Base-by-base conservation (phyloP, 805 yeast species). In the Candida nemodendra region DNA sequence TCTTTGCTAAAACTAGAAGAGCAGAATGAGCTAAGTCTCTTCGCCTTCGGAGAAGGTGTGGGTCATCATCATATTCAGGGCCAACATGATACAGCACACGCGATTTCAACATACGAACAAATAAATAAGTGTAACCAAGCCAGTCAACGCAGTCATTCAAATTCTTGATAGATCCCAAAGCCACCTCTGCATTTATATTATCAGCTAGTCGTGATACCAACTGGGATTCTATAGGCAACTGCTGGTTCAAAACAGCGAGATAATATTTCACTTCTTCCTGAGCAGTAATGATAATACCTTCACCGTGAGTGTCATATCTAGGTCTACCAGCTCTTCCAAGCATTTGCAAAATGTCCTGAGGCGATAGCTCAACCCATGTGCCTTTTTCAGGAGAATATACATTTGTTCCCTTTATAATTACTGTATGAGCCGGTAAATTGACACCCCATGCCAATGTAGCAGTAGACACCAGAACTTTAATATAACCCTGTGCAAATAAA, bases 271-370 rank as follows among this genome's bases (percentile, higher is more conserved):
- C 72, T 51, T 89, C 95, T 15, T 81, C 79, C 41, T 86, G 93
- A 0, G 90, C 74, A 0, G 98, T 93, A 33, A 91, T 87, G 22
- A 91, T 86, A 3, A 91, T 79, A 66, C 98, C 99, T 51, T 87
- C 95, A 53, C 99, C 99, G 53, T 79, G 77, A 13, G 79, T 79
- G 60, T 91, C 99, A 62, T 84, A 93, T 36, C 96, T 72, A 0
- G 99, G 99, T 62, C 99, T 75, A 50, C 98, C 98, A 14, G 98
- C 98, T 67, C 98, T 78, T 25, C 98, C 98, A n/a, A 91, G 69
- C 98, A 91, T 91, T 64, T 91, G 99, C 8, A 91, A 61, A 26
- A 91, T 83, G 63, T 93, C 98, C 53, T 91, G 99, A 0, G 97
- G 95, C 0, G 95, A 82, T n/a, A 91, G 65, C 54, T 86, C 93